Conservation (phyloP, 768 basidiomycete species). For the Tulasnella sp. region DNA sequence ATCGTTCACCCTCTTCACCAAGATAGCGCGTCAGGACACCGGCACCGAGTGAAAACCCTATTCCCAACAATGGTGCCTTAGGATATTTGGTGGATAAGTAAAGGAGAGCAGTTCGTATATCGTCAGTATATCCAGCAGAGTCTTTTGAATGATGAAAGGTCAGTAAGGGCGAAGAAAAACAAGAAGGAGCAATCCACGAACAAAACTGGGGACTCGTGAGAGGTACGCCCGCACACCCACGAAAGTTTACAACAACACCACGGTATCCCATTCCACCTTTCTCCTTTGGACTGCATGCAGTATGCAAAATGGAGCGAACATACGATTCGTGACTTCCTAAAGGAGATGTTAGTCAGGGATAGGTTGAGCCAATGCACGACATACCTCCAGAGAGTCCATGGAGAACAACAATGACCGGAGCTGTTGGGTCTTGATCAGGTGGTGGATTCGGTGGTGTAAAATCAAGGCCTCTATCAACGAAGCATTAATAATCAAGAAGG, state of each 20-base stretch:
- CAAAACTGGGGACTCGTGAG: conserved; percentile 69
- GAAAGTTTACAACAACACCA: conserved; percentile 81
- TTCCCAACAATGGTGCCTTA: conserved; percentile 59
- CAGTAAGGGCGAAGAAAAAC: too few species aligned
- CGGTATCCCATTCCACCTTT: conserved; percentile 86
- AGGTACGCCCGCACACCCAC: conserved; percentile 82
- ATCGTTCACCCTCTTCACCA: conserved; percentile 60
- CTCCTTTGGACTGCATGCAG: conserved; percentile 51
- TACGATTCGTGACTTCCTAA: conserved; percentile 83
- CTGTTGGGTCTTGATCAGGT: conserved; percentile 25
- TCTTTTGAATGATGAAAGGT: too few species aligned
- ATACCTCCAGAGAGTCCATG: conserved; percentile 38
- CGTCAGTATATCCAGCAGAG: conserved; percentile 81
- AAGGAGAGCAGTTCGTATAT: conserved; percentile 67
- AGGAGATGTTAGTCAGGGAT: conserved; percentile 26
- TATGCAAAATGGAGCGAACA: conserved; percentile 66
- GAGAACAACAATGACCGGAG: conserved; percentile 32
- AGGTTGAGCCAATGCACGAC: conserved; percentile 23
- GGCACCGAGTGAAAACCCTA: conserved; percentile 90
- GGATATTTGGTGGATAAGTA: conserved; percentile 65
- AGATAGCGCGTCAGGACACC: conserved; percentile 83
- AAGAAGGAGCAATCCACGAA: too few species aligned
- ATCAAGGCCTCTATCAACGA: conserved; percentile 20
- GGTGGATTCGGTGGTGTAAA: conserved; percentile 21
- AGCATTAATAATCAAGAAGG: not conserved